These are phyloP conservation scores for Volvariella volvacea DNA, from an alignment of 1,284 basidiomycete species.

Conservation along the genomic window DNA sequence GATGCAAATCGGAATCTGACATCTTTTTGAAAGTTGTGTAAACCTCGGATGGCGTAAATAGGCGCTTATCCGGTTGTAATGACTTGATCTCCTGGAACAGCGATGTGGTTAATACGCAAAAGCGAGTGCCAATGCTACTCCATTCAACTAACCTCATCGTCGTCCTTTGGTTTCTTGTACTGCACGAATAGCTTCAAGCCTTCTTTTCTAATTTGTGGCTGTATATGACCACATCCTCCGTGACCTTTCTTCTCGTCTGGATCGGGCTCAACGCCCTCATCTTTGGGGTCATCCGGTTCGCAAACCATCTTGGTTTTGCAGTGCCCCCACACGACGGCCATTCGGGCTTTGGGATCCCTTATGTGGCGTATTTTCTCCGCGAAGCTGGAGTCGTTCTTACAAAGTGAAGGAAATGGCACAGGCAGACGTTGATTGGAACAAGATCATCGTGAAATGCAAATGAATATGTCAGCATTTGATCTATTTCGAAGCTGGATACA, in stretches of 20 bases:
- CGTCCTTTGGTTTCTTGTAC: conserved; percentile 90
- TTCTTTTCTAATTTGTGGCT: conserved; percentile 92
- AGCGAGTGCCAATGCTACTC: background rate
- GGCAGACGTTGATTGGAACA: conserved; percentile 1
- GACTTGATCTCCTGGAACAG: conserved; percentile 67
- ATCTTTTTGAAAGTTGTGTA: conserved; percentile 94
- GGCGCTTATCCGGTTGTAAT: conserved; percentile 85
- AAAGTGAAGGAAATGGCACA: conserved; percentile 16
- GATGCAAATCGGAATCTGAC: conserved; percentile 81
- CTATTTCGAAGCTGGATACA: conserved; percentile 30
- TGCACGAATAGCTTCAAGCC: conserved; percentile 95
- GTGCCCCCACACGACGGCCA: conserved; percentile 80
- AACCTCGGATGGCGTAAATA: conserved; percentile 85
- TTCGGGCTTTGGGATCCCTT: conserved; percentile 83
- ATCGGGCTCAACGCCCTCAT: conserved; percentile 75
- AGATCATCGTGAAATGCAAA: conserved; percentile 32
- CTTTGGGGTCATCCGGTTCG: conserved; percentile 82
- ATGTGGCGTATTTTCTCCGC: conserved; percentile 80
- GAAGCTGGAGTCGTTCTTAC: conserved; percentile 79
- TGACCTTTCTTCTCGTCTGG: conserved; percentile 82
- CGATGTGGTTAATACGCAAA: conserved; percentile 7
- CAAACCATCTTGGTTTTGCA: conserved; percentile 86
- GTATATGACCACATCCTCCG: conserved; percentile 91
- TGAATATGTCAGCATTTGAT: conserved; percentile 55
- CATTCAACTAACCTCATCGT: conserved; percentile 72